Evolutionary conservation across 495 filamentous ascomycete species (phyloP), one percentile per base, ranked within the genome.

Genomic region (Bacidia rubella): DNA sequence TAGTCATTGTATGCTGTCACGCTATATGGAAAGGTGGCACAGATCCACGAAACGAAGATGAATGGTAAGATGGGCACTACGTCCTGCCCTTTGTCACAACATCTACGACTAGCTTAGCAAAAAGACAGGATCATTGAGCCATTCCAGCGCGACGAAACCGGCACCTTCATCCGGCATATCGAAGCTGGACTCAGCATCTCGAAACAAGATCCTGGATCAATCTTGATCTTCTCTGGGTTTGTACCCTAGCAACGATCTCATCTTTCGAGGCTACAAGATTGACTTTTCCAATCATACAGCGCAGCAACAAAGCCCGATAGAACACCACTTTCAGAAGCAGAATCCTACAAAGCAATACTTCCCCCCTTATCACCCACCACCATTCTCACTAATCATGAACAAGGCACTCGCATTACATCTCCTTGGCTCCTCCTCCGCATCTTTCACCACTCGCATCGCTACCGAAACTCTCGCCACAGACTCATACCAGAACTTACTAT

Each of bases 1-100:
- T 90, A 0, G 76, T 92, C 2, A 65, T 90, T 42, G 82, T 90
- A 45, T 88, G 85, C 65, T 86, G 87, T 57, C 87, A 93, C 63
- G 85, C 78, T 0, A 86, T 92, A 27, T 92, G 85, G 71, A 64
- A 74, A 17, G 80, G 81, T 41, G 84, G 83, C 0, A 68, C 73
- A n/a, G 66, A 66, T 3, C 85, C 82, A 11, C 51, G 61, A 19
- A 67, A 74, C 42, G 83, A 85, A 58, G 53, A 65, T 15, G 83
- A 89, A 64, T 90, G 85, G 86, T 80, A 74, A 48, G 63, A 54
- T 2, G n/a, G n/a, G n/a, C n/a, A n/a, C n/a, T n/a, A n/a, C n/a
- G n/a, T n/a, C n/a, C n/a, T 40, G 1, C 10, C 32, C 11, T 12
- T n/a, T 11, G 26, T 22, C 12, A 11, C 19, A 19, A 43, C 4